phyloP scores from a whole-genome alignment of 176 grass and related monocot genomes.

The Oryza meyeriana region DNA sequence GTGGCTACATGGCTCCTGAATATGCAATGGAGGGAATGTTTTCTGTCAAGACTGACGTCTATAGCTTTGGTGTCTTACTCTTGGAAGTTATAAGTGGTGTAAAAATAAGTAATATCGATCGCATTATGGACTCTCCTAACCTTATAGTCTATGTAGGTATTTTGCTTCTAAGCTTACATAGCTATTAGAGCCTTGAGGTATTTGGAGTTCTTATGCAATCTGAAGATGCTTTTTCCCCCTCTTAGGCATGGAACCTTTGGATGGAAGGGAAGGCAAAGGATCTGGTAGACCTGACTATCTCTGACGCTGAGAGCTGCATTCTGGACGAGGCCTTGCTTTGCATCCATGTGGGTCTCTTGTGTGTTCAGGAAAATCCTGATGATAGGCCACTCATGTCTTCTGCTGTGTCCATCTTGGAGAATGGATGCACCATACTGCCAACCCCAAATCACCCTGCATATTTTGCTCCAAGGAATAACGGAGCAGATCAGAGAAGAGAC shows the following conservation, averaged over 20 bases:
- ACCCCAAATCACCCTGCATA: slow-evolving; percentile 17
- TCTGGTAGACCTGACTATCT: slow-evolving; percentile 29
- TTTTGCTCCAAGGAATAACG: background rate
- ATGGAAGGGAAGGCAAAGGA: slow-evolving; percentile 33
- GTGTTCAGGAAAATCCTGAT: slow-evolving; percentile 51
- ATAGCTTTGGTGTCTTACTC: slow-evolving; percentile 45
- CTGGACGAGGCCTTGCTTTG: slow-evolving; percentile 33
- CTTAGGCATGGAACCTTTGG: slow-evolving; percentile 55
- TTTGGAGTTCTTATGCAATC: background rate
- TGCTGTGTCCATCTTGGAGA: slow-evolving; percentile 37
- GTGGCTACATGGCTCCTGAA: slow-evolving; percentile 54
- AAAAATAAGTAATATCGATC: slow-evolving; percentile 29
- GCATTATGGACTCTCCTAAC: slow-evolving; percentile 23
- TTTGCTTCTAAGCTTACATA: background rate
- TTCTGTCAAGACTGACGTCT: slow-evolving; percentile 51
- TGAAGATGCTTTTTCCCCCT: background rate
- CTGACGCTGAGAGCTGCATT: background rate
- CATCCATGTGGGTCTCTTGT: slow-evolving; percentile 45
- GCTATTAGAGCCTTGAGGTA: background rate
- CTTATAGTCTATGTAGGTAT: slow-evolving; percentile 46
- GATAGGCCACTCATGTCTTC: slow-evolving; percentile 45
- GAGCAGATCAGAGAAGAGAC: background rate
- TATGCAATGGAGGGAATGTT: slow-evolving; percentile 62
- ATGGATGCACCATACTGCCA: slow-evolving; percentile 14
- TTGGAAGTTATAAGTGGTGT: slow-evolving; percentile 47